Base-by-base conservation (phyloP, 1,139 yeast genomes). In the Entelexis sorbosivorans region DNA sequence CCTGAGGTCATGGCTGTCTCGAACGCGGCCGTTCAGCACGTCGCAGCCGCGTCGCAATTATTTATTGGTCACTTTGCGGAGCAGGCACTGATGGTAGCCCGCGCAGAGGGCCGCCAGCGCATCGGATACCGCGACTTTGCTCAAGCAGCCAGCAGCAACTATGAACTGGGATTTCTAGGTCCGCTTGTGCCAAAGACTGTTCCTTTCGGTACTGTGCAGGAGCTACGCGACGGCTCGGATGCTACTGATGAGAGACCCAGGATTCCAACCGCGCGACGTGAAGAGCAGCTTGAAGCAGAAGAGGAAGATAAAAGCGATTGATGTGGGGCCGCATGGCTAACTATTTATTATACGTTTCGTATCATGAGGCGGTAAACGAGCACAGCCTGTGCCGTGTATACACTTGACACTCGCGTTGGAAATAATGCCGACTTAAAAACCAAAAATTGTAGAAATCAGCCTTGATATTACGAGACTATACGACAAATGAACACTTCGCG, bases 21-120 rank as follows among this genome's bases (percentile, higher is more conserved):
- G 1, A 84, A 80, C 52, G 73, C 82, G 36, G 94, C 95, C 0
- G 86, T 84, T 14, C 84, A 82, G 61, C 81, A 95, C 14, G 75
- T 91, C 2, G 93, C 94, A 0, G 77, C 85, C 45, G 95, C 96
- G 6, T 82, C 96, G 0, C 96, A 89, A 62, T 69, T 86, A 48
- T 89, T 89, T 65, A 76, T 88, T 16, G 86, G 83, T 65, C 78
- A 83, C 60, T 71, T 89, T 51, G 77, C 88, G 0, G 94, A 84
- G 64, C 93, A 86, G 61, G 91, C 95, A 0, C 70, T 81, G 29
- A 70, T 83, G 51, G 70, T 75, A 45, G 85, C 95, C 19, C 77
- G 79, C 59, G 72, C 79, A 52, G 87, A 81, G 35, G 79, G 79
- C 58, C 72, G 94, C 50, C 82, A 82, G 69, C 82, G 81, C 59